Evolutionary conservation across 768 basidiomycete genomes (phyloP).

Genomic region (Piloderma croceum): DNA sequence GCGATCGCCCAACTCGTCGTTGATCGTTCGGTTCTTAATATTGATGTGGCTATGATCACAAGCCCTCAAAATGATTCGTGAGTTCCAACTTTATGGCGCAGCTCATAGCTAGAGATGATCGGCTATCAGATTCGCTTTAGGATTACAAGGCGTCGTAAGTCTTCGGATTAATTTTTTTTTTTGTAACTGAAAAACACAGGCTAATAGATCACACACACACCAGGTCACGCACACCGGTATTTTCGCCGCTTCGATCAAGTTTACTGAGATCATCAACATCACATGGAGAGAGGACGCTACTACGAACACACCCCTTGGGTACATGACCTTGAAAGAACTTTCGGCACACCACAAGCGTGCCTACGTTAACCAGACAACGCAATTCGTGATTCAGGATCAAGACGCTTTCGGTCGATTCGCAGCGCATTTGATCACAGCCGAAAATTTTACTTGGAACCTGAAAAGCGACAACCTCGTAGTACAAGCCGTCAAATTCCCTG

Average conservation of each 20-base stretch:
- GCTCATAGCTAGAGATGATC: too few species aligned
- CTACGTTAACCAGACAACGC: conserved; percentile 52
- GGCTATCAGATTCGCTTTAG: conserved; percentile 42
- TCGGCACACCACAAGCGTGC: conserved; percentile 52
- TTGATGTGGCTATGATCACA: conserved; percentile 47
- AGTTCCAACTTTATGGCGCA: conserved; percentile 17
- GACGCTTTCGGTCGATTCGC: conserved; percentile 59
- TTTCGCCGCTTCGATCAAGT: conserved; percentile 57
- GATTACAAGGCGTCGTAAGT: conserved; percentile 49
- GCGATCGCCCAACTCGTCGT: conserved; percentile 65
- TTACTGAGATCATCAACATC: conserved; percentile 52
- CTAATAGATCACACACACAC: conserved; percentile 1
- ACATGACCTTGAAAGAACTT: conserved; percentile 43
- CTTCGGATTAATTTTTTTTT: conserved; percentile 3
- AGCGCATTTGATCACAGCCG: conserved; percentile 55
- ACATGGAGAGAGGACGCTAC: conserved; percentile 49
- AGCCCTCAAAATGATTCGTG: conserved; percentile 54
- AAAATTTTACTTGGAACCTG: conserved; percentile 65
- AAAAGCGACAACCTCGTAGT: conserved; percentile 51
- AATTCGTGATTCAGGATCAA: conserved; percentile 52
- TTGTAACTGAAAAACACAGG: too few species aligned
- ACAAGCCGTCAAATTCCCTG: conserved; percentile 62
- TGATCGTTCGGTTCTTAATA: conserved; percentile 47
- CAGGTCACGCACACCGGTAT: conserved; percentile 65
- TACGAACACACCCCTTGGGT: conserved; percentile 48